These are phyloP conservation scores for Cucurbita maxima DNA, from an alignment of 306 rosid species.

Conservation along the genomic window DNA sequence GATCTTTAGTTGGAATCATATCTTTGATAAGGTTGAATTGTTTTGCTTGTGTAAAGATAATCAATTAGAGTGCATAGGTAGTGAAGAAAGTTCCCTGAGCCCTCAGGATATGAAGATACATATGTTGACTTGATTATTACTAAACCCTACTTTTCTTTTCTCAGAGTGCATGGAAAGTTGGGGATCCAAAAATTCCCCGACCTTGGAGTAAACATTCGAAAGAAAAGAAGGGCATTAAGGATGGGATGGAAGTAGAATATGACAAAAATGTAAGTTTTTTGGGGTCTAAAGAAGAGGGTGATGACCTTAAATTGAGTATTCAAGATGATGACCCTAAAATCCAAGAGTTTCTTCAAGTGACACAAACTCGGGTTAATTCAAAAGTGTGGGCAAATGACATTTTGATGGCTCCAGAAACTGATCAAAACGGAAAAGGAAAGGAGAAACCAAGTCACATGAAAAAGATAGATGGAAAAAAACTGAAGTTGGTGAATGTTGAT, in stretches of 20 bases:
- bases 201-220: conserved; percentile 74
- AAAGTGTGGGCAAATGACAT: conserved; percentile 81
- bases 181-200: conserved; percentile 68
- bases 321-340: conserved; percentile 40
- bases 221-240: conserved; percentile 19
- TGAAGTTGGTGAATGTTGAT: conserved; percentile 13
- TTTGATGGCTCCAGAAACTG: conserved; percentile 11
- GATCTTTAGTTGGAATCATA: background rate
- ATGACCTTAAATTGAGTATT: conserved; percentile 12
- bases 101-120: background rate
- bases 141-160: background rate
- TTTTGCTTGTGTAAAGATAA: background rate
- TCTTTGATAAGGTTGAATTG: background rate
- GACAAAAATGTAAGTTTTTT: background rate
- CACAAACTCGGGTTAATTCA: conserved; percentile 64
- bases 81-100: background rate
- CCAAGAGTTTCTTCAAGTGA: conserved; percentile 71
- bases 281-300: conserved; percentile 16
- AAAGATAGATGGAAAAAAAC: conserved; percentile 13
- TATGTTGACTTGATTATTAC: background rate
- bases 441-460: conserved; percentile 18
- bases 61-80: background rate
- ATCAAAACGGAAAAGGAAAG: conserved; percentile 6
- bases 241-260: conserved; percentile 15
- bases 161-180: conserved; percentile 56